Evolutionary conservation across 371 early-diverging fungal genomes (phyloP), one percentile per base, ranked within the genome.

Genomic region (Actinomucor elegans): DNA sequence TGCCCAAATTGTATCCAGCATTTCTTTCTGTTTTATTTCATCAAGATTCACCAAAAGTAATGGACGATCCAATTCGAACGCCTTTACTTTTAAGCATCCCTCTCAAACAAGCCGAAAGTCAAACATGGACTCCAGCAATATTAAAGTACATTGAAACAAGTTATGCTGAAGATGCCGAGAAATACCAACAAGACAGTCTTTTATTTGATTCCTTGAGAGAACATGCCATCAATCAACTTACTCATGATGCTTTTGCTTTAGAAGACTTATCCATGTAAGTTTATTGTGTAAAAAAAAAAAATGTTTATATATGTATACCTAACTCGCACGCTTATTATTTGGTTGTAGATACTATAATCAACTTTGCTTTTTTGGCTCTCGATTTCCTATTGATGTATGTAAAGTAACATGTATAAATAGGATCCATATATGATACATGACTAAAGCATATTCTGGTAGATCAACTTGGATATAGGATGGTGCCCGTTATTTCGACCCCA

Each of bases 381-480:
- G 70, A 17, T 79, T 79, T 35, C 79, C 79, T 29, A 33, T 58
- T 10, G 60, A 79, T 45, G 79, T 74, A 60, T 55, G 59, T 52
- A 52, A 21, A 11, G 21, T 38, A n/a, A n/a, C n/a, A n/a, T n/a
- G n/a, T n/a, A n/a, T n/a, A n/a, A n/a, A 23, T 31, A 29, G 7
- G 12, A 15, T 14, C 24, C 15, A 40, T 8, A 20, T 2, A 11
- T 3, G 11, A 38, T n/a, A 10, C 11, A 6, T 5, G 24, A 24
- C 7, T 11, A 42, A 8, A 10, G 11, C 21, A 11, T n/a, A 15
- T 37, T 34, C 14, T 34, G 17, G 5, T 28, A 57, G 58, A 17
- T 63, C 21, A 44, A 49, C 35, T 46, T 64, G 24, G 20, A 38
- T 24, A 57, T 57, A 32, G 46, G 50, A 32, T 59, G 60, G 70